Base-by-base conservation (phyloP, 179 eudicot species). In the Spergularia azorica region DNA sequence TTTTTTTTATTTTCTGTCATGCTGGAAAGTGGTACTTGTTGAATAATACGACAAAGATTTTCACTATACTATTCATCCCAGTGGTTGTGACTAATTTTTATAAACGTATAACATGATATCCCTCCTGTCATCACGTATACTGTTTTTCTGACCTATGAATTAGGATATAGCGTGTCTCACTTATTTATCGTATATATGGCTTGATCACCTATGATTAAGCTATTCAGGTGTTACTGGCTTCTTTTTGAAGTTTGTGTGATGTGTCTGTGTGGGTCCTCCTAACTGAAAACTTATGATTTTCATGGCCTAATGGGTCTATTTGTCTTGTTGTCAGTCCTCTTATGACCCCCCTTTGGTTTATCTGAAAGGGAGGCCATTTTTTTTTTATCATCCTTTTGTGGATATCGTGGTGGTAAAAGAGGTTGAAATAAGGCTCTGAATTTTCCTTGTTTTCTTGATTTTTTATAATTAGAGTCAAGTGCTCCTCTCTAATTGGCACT, bases 11-110 rank as follows among this genome's bases (percentile, higher is more conserved):
- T 26, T 26, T 26, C 15, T 63, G 41, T 41, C 26, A 51, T 56
- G 58, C 77, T 66, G 51, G 55, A 63, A 61, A 36, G 13, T 55
- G 46, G 55, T 74, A 4, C 21, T 66, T 39, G 26, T 46, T 54
- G 63, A 59, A 52, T 75, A 55, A 41, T 6, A 12, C 61, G 4
- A 14, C 32, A 26, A 20, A 20, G 6, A 12, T 55, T 21, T 43
- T 26, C 55, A n/a, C 17, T 51, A 18, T 20, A 54, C 63, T 56
- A 52, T n/a, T 10, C 48, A 61, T 61, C 11, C 64, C 20, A 60
- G 64, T 60, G 36, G 64, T 60, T 60, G 64, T 20, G 65, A 26
- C 48, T 61, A 61, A 26, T 61, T 38, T 15, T 62, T 62, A 62
- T 21, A 4, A 43, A 43, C 48, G 48, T 43, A 43, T 62, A 21